Evolutionary conservation across 495 filamentous ascomycete genomes (phyloP), one percentile per base, ranked within the genome.

Genomic region (Durotheca rogersii): DNA sequence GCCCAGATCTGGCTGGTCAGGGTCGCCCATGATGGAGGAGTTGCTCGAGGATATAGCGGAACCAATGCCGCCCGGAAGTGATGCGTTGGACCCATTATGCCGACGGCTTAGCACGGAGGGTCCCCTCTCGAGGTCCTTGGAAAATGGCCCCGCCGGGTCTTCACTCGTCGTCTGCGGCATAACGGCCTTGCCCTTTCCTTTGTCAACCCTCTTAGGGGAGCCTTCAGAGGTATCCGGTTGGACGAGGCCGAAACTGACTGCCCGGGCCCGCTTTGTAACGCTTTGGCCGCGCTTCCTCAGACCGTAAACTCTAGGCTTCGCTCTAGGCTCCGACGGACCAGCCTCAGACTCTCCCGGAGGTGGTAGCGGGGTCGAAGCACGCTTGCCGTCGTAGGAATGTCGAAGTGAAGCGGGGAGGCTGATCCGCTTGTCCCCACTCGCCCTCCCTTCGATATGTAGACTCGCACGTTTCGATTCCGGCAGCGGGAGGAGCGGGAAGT

Each of bases 401-500:
- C 69, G 68, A 33, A 81, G 65, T 38, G 81, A 80, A 30, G 68
- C 74, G 41, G 87, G 87, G 37, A 91, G 72, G 34, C 77, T 84
- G 53, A 88, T 81, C 62, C 84, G 80, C 6, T 81, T 84, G 52
- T 81, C 79, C 27, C 79, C 75, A 54, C 81, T 84, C 50, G 79
- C 77, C 47, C 77, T 83, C 53, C 79, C 80, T 53, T 89, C 85
- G 41, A 88, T 79, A 48, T 84, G 73, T 20, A 86, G 70, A 58
- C 83, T 88, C 39, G 74, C 65, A 14, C 73, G 65, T 58, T 79
- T 79, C 34, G 79, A 82, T 53, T 89, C 84, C 36, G 84, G 80
- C 23, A 87, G 76, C 9, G 82, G 81, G 41, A 90, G 75, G 12
- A 90, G 80, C 11, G 86, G 86, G 57, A 81, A 82, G 35, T 82